These are phyloP conservation scores for Lolium multiflorum DNA, from an alignment of 176 grass and related monocot species.

Conservation along the genomic window DNA sequence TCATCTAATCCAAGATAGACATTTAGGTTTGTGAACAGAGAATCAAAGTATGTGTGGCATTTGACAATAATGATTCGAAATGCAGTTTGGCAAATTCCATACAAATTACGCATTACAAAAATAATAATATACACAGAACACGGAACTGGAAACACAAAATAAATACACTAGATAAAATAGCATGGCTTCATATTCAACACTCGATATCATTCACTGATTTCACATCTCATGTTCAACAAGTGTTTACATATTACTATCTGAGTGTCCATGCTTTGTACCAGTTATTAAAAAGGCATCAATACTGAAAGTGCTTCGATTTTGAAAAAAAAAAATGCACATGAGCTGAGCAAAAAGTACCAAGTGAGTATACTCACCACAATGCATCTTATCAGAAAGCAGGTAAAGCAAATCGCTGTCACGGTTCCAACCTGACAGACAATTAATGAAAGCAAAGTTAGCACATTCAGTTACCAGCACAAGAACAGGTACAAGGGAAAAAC, in stretches of 20 bases:
- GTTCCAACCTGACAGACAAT: conserved; percentile 78
- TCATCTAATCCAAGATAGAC: background rate
- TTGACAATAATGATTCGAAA: background rate
- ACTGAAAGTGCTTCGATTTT: background rate
- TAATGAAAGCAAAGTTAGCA: conserved; percentile 15
- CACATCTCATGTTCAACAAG: background rate
- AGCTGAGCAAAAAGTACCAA: conserved; percentile 20
- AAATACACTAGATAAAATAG: background rate
- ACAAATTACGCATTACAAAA: background rate
- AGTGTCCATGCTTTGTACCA: background rate
- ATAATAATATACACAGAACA: background rate
- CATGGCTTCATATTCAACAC: background rate
- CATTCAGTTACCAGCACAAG: background rate
- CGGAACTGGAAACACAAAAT: background rate
- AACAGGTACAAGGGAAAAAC: conserved; percentile 8
- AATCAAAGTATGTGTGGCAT: background rate
- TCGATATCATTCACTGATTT: background rate
- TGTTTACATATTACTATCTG: background rate
- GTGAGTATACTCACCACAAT: conserved; percentile 68
- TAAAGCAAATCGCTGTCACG: conserved; percentile 78
- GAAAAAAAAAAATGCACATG: background rate
- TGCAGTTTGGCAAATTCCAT: background rate
- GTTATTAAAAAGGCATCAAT: background rate
- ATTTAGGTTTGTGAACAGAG: background rate
- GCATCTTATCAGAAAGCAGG: conserved; percentile 90